Base-by-base conservation (phyloP, 371 early-diverging fungal genomes). In the Mortierella sp. region DNA sequence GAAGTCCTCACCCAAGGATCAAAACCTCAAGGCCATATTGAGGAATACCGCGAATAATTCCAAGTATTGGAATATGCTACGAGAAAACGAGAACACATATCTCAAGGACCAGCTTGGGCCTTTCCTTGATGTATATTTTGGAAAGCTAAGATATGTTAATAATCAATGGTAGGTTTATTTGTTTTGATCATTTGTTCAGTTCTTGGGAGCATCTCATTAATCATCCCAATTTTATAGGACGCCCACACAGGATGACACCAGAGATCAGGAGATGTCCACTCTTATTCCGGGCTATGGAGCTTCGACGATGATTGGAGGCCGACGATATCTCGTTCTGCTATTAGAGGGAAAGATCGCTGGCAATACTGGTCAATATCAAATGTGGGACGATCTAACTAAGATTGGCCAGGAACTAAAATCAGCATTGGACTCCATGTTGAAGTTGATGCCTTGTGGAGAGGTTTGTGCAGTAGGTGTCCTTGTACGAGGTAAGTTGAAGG, bases 321-420 rank as follows among this genome's bases (percentile, higher is more conserved):
- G 45, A 53, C 64, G 40, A 37, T 12, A 62, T 53, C 68, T 23
- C 6, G 55, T 68, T 0, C 23, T 73, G 23, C 31, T 73, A 47
- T 51, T 73, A 60, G 74, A 73, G 42, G 74, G 74, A 5, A 74
- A 74, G 60, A 60, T 64, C n/a, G 65, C 68, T n/a, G 37, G 19
- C 28, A 74, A 74, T 15, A 13, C 40, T 19, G 55, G 64, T 4
- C 43, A 13, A 15, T 22, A 22, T 13, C 75, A 74, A 32, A 68
- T 64, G 0, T 72, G 68, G 73, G 74, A 73, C 43, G 74, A 73
- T 47, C 42, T 58, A 0, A 59, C 74, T 0, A 71, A 71, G n/a
- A 42, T 73, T 3, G 64, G 68, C 0, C 34, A 64, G 6, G 75
- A 74, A 45, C 53, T 74, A 65, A 74, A 74, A 35, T 13, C 26